Base-by-base conservation (phyloP, 2,329 filamentous ascomycete species). In the Neoscytalidium dimidiatum region DNA sequence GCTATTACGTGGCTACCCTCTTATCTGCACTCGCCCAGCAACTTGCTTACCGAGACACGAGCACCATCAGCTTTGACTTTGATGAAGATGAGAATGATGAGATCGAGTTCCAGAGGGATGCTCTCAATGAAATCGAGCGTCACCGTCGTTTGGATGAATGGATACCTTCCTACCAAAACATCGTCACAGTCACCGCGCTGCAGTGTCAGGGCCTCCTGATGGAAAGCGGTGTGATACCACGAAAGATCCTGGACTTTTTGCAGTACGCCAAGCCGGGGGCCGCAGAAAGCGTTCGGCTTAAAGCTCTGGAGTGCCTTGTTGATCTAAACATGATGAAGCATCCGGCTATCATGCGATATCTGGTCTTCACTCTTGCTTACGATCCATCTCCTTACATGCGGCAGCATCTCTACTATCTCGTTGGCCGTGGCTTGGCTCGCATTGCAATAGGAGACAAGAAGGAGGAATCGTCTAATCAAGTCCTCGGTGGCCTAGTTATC, bases 1-100 rank as follows among this genome's bases (percentile, higher is more conserved):
- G 94, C 67, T 89, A 92, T 71, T 99, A 97, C 74, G 87, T 99
- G 62, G 88, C 92, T 7, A 90, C 85, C 23, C 83, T 99, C 26
- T 90, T 99, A 81, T 80, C 77, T 41, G 86, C 86, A 43, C 76
- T 90, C 4, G 83, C 85, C 5, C 81, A 86, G 67, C 83, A 85
- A 9, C 76, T 89, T 63, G 78, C 76, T 4, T 71, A 66, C 23
- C 49, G 52, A 41, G 53, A 68, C 1, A 70, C 69, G 35, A 69
- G 57, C 31, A 35, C 66, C 48, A 23, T 46, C 61, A 38, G 66
- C 70, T 52, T 81, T 69, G 73, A 82, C 64, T 76, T 83, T 69
- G 77, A 81, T 49, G 80, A 85, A 31, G 81, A 83, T 64, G 78
- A 81, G 49, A 79, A 82, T 43, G 80, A 82, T 29, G 83, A 88